Evolutionary conservation across 768 basidiomycete species (phyloP), one percentile per base, ranked within the genome.

Genomic region (Suillus bovinus): DNA sequence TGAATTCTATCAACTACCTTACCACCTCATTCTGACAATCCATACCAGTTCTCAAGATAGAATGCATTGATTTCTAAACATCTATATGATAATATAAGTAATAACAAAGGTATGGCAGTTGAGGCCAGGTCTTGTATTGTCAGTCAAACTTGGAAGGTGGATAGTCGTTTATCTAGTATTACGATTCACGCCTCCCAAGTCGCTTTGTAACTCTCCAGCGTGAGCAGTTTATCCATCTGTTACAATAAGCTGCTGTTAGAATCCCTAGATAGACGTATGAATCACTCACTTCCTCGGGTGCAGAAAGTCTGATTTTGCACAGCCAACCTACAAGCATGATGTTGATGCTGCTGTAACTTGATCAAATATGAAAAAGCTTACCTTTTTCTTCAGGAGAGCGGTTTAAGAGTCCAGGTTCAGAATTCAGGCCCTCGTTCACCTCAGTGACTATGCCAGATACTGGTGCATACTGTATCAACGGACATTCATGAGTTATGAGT

Each of bases 381-480:
- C 96, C 96, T 72, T 92, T 79, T 29, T 84, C 82, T 72, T 96
- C 90, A 0, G 94, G 86, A 11, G 88, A 88, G 74, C 93, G 93
- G 83, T 99, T 99, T 57, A 99, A 78, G 46, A 98, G 78, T 22
- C 87, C 84, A 2, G 96, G 94, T 71, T 89, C 78, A 8, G 74
- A 78, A 38, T 82, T 77, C 50, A 99, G 81, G 11, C 66, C 74
- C 60, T 86, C 80, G 75, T 99, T 99, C 69, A 98, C 85, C 71
- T 88, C 88, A 63, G 85, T 79, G 22, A 99, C 79, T 6, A 81
- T 83, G 10, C 97, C 97, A 3, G 94, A 94, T 24, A 99, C 84
- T 33, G 97, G 97, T 5, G 96, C 93, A 76, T 91, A 99, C 93
- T 94, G 64, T 27, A 29, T 14, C 60, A 13, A 42, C 54, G 39